Conservation (phyloP, 2,329 filamentous ascomycete genomes). For the Botrytis fragariae region DNA sequence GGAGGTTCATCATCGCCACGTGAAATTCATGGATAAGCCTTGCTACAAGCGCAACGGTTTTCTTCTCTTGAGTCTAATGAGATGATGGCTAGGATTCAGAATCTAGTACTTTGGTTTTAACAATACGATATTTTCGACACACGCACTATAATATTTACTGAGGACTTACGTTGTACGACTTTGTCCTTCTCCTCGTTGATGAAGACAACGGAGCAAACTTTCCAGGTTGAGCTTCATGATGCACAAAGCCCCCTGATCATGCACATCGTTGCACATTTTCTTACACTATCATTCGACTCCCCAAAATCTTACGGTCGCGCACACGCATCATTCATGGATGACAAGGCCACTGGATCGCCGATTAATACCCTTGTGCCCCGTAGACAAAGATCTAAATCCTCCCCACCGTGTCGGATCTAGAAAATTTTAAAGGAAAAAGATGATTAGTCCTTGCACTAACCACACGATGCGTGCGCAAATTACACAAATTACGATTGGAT, state of each 20-base stretch:
- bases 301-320: slow-evolving; percentile 7
- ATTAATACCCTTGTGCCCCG: slow-evolving; percentile 13
- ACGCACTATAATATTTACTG: neutral
- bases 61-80: slow-evolving; percentile 1
- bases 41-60: slow-evolving; percentile 19
- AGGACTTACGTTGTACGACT: neutral
- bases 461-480: neutral
- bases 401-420: neutral
- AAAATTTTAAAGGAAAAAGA: neutral
- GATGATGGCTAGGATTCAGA: neutral
- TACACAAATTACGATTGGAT: neutral
- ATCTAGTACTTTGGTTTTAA: neutral
- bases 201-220: slow-evolving; percentile 9
- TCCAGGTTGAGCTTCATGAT: slow-evolving; percentile 15
- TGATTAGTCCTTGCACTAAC: neutral
- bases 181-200: neutral
- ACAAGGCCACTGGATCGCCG: slow-evolving; percentile 13
- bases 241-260: slow-evolving; percentile 15
- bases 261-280: slow-evolving; percentile 17
- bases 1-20: slow-evolving; percentile 17
- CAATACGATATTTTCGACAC: neutral
- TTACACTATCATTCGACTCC: slow-evolving; percentile 2
- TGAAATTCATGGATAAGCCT: slow-evolving; percentile 20
- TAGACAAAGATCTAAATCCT: slow-evolving; percentile 17
- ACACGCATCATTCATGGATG: slow-evolving; percentile 10